Evolutionary conservation across 305 asterid species (phyloP), one percentile per base, ranked within the genome.

Genomic region (Caryopteris hybrid): DNA sequence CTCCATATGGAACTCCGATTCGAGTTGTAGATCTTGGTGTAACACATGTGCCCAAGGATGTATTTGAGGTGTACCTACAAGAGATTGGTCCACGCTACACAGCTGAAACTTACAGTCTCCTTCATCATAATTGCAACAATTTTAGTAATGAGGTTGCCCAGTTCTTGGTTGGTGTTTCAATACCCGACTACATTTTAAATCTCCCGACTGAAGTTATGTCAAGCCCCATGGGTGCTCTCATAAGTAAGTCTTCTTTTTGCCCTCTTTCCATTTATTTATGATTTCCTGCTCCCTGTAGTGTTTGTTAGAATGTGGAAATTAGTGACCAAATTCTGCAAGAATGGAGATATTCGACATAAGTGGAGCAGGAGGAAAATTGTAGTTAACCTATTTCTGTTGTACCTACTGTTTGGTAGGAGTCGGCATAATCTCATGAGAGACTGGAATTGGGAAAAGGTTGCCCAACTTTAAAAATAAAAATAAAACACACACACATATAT

Each of bases 121-220:
- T 94, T 53, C 74, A 84, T 31, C 96, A 91, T 75, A 94, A 94
- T 69, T 94, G 99, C 80, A 94, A 94, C 85, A 94, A 94, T 74
- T 94, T 94, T 70, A 94, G 92, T 72, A 91, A 85, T 48, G 99
- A 94, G 83, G 89, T 91, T 80, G 85, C 95, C 41, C 97, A 94
- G 84, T 94, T 94, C 77, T 82, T 94, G 65, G 89, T 84, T 17
- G 89, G 96, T 66, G 80, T 82, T 65, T 55, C 89, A 25, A 84
- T 94, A 52, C 96, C 97, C 1, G 96, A 94, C n/a, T 83, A 94
- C 79, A 94, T 94, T 69, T 61, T 91, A 77, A 84, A 89, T 75
- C 96, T 94, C 68, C 99, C 99, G 1, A 89, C 82, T 21, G 99
- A 94, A 76, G 96, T 94, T 67, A 66, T 84, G 80, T 80, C 76